Evolutionary conservation across 2,329 filamentous ascomycete genomes (phyloP).

Genomic region (Alternaria dauci): DNA sequence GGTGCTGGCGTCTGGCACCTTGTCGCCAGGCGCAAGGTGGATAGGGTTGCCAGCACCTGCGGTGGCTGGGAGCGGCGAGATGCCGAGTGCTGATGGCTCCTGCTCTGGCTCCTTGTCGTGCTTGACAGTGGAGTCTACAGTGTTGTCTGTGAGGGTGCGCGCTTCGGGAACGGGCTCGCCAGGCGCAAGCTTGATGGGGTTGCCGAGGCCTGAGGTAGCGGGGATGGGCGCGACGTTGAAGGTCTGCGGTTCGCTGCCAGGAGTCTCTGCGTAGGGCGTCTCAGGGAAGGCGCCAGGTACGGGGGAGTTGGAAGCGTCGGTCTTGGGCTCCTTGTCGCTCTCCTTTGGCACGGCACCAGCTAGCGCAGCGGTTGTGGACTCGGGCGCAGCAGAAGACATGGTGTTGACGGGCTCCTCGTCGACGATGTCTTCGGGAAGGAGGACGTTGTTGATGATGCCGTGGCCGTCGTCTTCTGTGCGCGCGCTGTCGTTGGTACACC

Average conservation of each 20-base stretch:
- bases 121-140: slow-evolving; percentile 68
- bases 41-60: slow-evolving; percentile 77
- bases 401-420: slow-evolving; percentile 58
- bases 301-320: slow-evolving; percentile 50
- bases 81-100: slow-evolving; percentile 57
- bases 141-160: slow-evolving; percentile 70
- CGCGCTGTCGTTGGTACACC: slow-evolving; percentile 82
- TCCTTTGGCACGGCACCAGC: slow-evolving; percentile 73
- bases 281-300: slow-evolving; percentile 74
- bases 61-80: slow-evolving; percentile 68
- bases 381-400: slow-evolving; percentile 73
- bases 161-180: slow-evolving; percentile 81
- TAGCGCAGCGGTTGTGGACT: slow-evolving; percentile 75
- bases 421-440: slow-evolving; percentile 75
- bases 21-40: slow-evolving; percentile 78
- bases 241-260: slow-evolving; percentile 51
- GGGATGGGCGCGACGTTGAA: slow-evolving; percentile 68
- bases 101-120: slow-evolving; percentile 43
- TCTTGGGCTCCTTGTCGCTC: slow-evolving; percentile 30
- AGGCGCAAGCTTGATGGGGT: slow-evolving; percentile 80
- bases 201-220: slow-evolving; percentile 68
- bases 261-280: slow-evolving; percentile 71
- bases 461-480: slow-evolving; percentile 83
- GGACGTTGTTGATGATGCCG: slow-evolving; percentile 92
- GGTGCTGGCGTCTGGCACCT: slow-evolving; percentile 72